A percentile compares a stretch with the other conserved stretches of the same genome.
Conservation (phyloP, 805 yeast genomes). For the Jamesozyma piceae region DNA sequence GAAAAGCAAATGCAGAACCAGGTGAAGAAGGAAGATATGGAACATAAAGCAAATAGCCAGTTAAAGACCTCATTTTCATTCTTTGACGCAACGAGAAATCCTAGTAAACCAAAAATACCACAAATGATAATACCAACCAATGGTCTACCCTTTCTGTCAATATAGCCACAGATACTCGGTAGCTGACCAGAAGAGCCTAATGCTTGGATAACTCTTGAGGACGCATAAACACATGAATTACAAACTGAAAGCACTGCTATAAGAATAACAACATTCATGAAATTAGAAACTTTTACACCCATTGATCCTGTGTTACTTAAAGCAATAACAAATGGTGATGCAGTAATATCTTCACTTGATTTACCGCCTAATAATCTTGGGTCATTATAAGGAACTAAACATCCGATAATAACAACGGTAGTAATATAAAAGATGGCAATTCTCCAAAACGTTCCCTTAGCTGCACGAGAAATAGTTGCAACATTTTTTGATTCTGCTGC, state of each 20-base stretch:
- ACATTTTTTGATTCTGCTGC: slow-evolving; percentile 60
- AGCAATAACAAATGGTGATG: slow-evolving; percentile 53
- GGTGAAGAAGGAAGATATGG: slow-evolving; percentile 62
- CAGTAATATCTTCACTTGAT: slow-evolving; percentile 38
- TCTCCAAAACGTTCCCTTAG: slow-evolving; percentile 62
- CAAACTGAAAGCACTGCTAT: slow-evolving; percentile 53
- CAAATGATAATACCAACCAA: slow-evolving; percentile 38
- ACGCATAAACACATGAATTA: slow-evolving; percentile 52
- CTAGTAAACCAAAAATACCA: slow-evolving; percentile 42
- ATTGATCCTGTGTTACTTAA: slow-evolving; percentile 44
- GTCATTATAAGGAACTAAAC: slow-evolving; percentile 46
- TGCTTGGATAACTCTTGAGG: slow-evolving; percentile 48
- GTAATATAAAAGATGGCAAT: slow-evolving; percentile 47
- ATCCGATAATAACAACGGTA: slow-evolving; percentile 48
- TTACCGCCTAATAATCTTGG: slow-evolving; percentile 40
- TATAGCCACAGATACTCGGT: slow-evolving; percentile 38
- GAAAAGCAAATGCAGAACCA: slow-evolving; percentile 67
- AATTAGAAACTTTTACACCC: slow-evolving; percentile 43
- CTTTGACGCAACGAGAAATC: slow-evolving; percentile 52
- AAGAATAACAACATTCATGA: slow-evolving; percentile 50
- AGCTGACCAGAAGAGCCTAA: slow-evolving; percentile 44
- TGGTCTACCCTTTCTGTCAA: slow-evolving; percentile 47
- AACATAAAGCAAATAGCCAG: slow-evolving; percentile 68
- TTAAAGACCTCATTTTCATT: slow-evolving; percentile 49
- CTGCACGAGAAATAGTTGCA: slow-evolving; percentile 55